A percentile compares a stretch with the other conserved stretches of the same genome.
Evolutionary conservation across 2,329 filamentous ascomycete species (phyloP).

Genomic region (Aspergillus sp.): DNA sequence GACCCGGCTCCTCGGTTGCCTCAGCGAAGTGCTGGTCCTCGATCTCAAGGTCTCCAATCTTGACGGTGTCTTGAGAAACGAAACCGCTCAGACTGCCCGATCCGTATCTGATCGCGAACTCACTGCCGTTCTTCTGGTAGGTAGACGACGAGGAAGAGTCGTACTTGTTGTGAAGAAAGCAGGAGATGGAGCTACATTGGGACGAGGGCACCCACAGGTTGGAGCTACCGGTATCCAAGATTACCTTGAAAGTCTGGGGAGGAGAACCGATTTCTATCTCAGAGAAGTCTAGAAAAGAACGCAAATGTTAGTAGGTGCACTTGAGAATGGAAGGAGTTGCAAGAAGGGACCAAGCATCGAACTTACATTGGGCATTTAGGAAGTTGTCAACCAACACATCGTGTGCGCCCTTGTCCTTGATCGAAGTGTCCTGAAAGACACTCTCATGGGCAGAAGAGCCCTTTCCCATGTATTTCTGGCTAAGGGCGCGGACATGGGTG

Average conservation of each 20-base stretch:
- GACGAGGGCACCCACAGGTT: constrained; percentile 96
- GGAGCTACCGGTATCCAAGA: constrained; percentile 96
- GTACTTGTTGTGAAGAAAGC: constrained; percentile 96
- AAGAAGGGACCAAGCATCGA: constrained; percentile 8
- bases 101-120: constrained; percentile 90
- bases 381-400: constrained; percentile 92
- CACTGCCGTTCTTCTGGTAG: constrained; percentile 87
- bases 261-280: constrained; percentile 89
- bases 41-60: constrained; percentile 81
- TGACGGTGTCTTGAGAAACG: constrained; percentile 77
- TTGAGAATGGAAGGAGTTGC: neutral
- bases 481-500: constrained; percentile 69
- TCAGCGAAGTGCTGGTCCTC: constrained; percentile 92
- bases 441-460: constrained; percentile 62
- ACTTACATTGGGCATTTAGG: constrained; percentile 93
- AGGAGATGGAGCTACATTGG: constrained; percentile 89
- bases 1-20: constrained; percentile 87
- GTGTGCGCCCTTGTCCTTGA: constrained; percentile 60
- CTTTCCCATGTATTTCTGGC: constrained; percentile 92
- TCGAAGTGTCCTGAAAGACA: constrained; percentile 67
- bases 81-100: constrained; percentile 91
- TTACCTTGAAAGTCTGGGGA: constrained; percentile 93
- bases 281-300: constrained; percentile 68
- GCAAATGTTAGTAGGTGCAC: constrained; percentile 4
- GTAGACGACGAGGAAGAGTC: constrained; percentile 81